Base-by-base conservation (phyloP, 331 rosid species). In the Rhamnella rubrinervis region DNA sequence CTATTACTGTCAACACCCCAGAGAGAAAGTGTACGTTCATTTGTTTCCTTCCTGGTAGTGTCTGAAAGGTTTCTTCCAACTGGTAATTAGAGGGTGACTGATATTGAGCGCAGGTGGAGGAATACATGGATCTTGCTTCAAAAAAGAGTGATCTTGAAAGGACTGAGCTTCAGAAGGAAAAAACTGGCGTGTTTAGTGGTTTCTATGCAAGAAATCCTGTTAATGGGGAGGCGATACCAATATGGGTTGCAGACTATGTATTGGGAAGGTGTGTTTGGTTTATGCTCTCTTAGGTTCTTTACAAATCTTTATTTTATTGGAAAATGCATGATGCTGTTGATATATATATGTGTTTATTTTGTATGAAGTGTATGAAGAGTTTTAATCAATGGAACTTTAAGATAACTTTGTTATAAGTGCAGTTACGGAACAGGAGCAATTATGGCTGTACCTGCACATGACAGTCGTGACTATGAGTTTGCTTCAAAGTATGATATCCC, bases 191-290 rank as follows among this genome's bases (percentile, higher is more conserved):
- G 64, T 93, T 93, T 55, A 87, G 90, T 61, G 98, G 98, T 71
- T 84, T 87, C 81, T 93, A 88, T 79, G 96, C 96, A 21, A 90
- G 74, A 84, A 90, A 93, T 88, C 92, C 97, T 8, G 98, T 96
- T 46, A 88, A 78, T 38, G 91, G 96, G 63, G 87, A 88, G 80
- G 84, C 95, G 38, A 81, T 93, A 65, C 96, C 98, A 13, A 83
- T 93, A 80, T 93, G 98, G 98, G 89, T 93, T 73, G 98, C 97
- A 5, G 98, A 93, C 85, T 93, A 93, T 83, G 98, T 93, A 72
- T 75, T 93, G 79, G 98, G 91, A 75, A 91, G 98, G 98, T 93
- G 25, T 75, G 90, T 84, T 61, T 72, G 26, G 68, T 61, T 73
- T 38, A 23, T 74, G 26, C 66, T 14, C 56, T 56, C 25, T 20